Percentiles rank a stretch among this genome's conserved stretches.
Evolutionary conservation across 2,329 filamentous ascomycete genomes (phyloP).

Genomic region (Talaromyces pinophilus): DNA sequence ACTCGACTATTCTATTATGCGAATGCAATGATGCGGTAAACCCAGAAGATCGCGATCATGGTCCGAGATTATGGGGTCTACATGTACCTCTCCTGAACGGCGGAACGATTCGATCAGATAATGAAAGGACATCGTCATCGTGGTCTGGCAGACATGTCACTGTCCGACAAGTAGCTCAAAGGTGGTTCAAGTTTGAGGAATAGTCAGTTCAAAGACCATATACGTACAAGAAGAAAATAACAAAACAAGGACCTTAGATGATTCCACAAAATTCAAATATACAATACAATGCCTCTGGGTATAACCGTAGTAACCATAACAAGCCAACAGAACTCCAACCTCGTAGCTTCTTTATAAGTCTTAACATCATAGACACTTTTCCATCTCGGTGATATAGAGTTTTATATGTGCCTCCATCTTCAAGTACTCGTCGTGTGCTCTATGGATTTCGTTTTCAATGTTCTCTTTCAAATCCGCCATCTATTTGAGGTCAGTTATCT

Average conservation of each 20-base stretch:
- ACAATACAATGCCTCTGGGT: constrained; percentile 38
- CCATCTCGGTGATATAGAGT: constrained; percentile 98
- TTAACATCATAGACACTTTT: constrained; percentile 68
- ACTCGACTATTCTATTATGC: constrained; percentile 40
- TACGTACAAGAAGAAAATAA: background rate
- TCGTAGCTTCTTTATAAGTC: constrained; percentile 7
- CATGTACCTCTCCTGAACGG: constrained; percentile 64
- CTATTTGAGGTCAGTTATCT: constrained; percentile 50
- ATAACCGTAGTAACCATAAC: constrained; percentile 36
- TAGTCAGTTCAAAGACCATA: constrained; percentile 23
- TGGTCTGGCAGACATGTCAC: constrained; percentile 63
- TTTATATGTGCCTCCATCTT: constrained; percentile 98
- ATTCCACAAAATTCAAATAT: constrained; percentile 26
- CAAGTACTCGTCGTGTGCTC: constrained; percentile 88
- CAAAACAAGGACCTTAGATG: background rate
- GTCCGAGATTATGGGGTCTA: constrained; percentile 48
- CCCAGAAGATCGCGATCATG: constrained; percentile 33
- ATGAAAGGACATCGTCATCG: constrained; percentile 47
- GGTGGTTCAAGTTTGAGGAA: constrained; percentile 64
- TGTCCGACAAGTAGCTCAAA: constrained; percentile 58
- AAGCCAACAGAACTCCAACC: constrained; percentile 39
- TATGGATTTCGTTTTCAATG: constrained; percentile 90
- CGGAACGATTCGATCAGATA: constrained; percentile 53
- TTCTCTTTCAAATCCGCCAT: constrained; percentile 98
- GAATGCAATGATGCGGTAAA: constrained; percentile 42